Percentiles rank a stretch among this genome's conserved stretches.
Conservation (phyloP, 1,139 yeast genomes). For the Scheffersomyces insectosa region DNA sequence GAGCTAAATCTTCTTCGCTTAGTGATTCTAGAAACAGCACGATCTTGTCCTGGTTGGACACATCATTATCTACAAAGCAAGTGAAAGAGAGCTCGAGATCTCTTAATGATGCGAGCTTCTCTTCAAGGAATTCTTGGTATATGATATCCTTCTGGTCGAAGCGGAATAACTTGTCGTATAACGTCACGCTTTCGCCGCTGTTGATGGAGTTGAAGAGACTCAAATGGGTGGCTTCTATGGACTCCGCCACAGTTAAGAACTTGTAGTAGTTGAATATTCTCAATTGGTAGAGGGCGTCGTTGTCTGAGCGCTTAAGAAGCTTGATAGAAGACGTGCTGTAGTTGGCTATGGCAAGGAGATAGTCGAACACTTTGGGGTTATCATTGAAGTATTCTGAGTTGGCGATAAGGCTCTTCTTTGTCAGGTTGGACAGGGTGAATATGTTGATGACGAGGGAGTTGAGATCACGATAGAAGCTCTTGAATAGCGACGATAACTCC, state of each 20-base stretch:
- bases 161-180: conserved; percentile 41
- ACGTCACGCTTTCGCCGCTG: conserved; percentile 27
- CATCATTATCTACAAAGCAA: conserved; percentile 22
- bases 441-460: conserved; percentile 34
- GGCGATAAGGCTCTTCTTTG: conserved; percentile 40
- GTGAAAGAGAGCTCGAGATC: conserved; percentile 28
- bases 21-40: conserved; percentile 19
- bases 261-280: conserved; percentile 45
- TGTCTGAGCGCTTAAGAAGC: conserved; percentile 38
- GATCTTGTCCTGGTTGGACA: conserved; percentile 9
- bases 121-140: conserved; percentile 37
- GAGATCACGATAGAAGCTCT: conserved; percentile 38
- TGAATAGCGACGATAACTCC: conserved; percentile 37
- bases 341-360: conserved; percentile 46
- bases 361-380: conserved; percentile 38
- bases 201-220: conserved; percentile 28
- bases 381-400: conserved; percentile 27
- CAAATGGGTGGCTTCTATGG: conserved; percentile 38
- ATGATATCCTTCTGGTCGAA: conserved; percentile 43
- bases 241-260: conserved; percentile 31
- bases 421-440: conserved; percentile 41
- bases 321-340: conserved; percentile 42
- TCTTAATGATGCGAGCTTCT: conserved; percentile 31
- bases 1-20: conserved; percentile 9
- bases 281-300: conserved; percentile 38